Evolutionary conservation across 139 green algal genomes (phyloP).

Genomic region (Diplosphaera chodatii): DNA sequence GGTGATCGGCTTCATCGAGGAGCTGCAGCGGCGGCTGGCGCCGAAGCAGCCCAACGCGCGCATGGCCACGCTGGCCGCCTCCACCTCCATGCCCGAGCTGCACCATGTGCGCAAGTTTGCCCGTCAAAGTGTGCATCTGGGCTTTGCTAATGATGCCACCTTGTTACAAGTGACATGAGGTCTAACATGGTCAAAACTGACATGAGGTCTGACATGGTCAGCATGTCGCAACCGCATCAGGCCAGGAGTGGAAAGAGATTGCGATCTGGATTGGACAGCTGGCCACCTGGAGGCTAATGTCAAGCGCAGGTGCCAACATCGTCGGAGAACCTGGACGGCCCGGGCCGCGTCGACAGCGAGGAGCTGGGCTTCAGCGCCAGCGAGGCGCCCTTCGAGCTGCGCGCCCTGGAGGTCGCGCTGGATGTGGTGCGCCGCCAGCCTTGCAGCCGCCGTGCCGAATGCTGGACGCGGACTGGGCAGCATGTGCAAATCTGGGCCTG

Average conservation of each 20-base stretch:
- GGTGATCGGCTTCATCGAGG: conserved; percentile 30
- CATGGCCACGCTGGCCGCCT: neutral
- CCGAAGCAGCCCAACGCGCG: neutral
- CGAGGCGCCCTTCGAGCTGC: conserved; percentile 55
- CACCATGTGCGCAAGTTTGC: neutral
- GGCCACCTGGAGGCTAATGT: no score
- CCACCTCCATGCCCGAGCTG: neutral
- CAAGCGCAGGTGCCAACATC: neutral
- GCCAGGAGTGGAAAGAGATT: no score
- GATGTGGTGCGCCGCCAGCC: conserved; percentile 26
- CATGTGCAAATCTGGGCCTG: no score
- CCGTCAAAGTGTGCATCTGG: no score
- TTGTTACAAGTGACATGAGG: no score
- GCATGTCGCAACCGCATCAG: no score
- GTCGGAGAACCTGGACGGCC: neutral
- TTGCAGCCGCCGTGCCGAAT: no score
- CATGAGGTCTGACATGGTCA: no score
- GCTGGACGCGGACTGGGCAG: no score
- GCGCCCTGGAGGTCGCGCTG: conserved; percentile 50
- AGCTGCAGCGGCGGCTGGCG: conserved; percentile 26
- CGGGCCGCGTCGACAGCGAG: neutral
- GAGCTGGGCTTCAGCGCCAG: neutral
- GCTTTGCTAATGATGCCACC: no score
- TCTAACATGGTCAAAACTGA: no score
- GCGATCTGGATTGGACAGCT: no score